These are phyloP conservation scores for carrot (Daucus carota) DNA, from an alignment of 129 eudicot species.

Conservation along the genomic window DH1_v3.0 NC_030383.2:53406001-53406500, in stretches of 20 bases:
- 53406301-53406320: conserved; percentile 76
- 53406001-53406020: not conserved
- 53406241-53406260: conserved; percentile 99
- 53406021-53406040: not conserved
- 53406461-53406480: conserved; percentile 91
- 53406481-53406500: conserved; percentile 89
- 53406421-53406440: conserved; percentile 92
- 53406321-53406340: conserved; percentile 95
- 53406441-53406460: conserved; percentile 72
- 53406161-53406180: conserved; percentile 89
- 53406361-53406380: conserved; percentile 99
- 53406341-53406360: conserved; percentile 98
- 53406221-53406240: conserved; percentile 95
- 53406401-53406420: conserved; percentile 99
- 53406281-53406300: conserved; percentile 83
- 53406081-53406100: conserved; percentile 95
- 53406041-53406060: conserved; percentile 67
- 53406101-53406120: conserved; percentile 99
- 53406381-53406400: conserved; percentile 99
- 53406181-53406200: conserved; percentile 85
- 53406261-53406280: conserved; percentile 80
- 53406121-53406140: conserved; percentile 91
- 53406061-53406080: conserved; percentile 86
- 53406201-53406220: conserved; percentile 91
- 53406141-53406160: conserved; percentile 79